Conservation (phyloP, 31 red algal species). For the Asparagopsis taxiformis region DNA sequence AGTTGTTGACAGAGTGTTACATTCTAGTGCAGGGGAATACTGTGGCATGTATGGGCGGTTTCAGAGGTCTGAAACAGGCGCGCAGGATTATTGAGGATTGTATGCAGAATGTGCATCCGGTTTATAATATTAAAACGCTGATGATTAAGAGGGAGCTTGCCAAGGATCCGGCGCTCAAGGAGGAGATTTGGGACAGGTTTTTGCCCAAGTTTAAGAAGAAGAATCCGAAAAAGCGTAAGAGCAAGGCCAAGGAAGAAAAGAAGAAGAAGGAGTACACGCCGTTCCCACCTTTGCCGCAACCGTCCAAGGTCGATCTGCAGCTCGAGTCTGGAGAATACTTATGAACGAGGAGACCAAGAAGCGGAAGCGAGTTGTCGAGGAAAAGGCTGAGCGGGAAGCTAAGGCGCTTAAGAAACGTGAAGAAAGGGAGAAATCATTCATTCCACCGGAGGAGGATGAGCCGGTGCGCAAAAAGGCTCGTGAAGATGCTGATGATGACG, state of each 20-base stretch:
- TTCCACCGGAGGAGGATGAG: slow-evolving; percentile 30
- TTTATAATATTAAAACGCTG: slow-evolving; percentile 95
- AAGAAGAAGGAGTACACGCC: slow-evolving; percentile 39
- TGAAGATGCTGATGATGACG: slow-evolving; percentile 13
- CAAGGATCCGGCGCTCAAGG: slow-evolving; percentile 73
- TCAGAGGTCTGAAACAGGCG: slow-evolving; percentile 85
- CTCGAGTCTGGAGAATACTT: slow-evolving; percentile 96
- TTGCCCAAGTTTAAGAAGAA: slow-evolving; percentile 95
- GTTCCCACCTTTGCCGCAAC: slow-evolving; percentile 81
- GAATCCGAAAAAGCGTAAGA: slow-evolving; percentile 55
- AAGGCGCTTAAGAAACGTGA: slow-evolving; percentile 9
- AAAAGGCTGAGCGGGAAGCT: neutral
- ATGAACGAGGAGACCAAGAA: slow-evolving; percentile 46
- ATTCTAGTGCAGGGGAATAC: slow-evolving; percentile 96
- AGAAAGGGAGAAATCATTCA: slow-evolving; percentile 12
- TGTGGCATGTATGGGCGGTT: slow-evolving; percentile 83
- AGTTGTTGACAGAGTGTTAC: slow-evolving; percentile 95
- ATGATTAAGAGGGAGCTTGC: slow-evolving; percentile 97
- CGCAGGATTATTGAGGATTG: slow-evolving; percentile 89
- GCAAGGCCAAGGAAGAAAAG: neutral
- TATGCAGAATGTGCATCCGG: slow-evolving; percentile 89
- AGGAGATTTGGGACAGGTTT: slow-evolving; percentile 94
- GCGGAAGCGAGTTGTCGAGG: slow-evolving; percentile 9
- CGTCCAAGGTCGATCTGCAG: slow-evolving; percentile 80
- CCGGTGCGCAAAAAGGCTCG: neutral